phyloP scores from a whole-genome alignment of 2,329 filamentous ascomycete genomes.

The Aspergillus quadrilineatus region DNA sequence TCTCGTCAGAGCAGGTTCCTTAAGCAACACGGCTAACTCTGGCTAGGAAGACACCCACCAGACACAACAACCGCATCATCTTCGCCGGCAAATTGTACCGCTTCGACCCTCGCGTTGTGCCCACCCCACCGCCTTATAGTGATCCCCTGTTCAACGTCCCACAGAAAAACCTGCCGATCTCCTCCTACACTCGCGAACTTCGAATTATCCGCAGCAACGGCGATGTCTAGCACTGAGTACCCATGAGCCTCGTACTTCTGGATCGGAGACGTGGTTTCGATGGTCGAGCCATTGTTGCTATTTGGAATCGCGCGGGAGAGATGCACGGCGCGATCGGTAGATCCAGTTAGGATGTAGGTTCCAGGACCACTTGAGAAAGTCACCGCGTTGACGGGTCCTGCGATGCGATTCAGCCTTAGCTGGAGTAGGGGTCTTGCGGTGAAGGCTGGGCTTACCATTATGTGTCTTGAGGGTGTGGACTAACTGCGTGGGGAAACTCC shows the following conservation, averaged over 20 bases:
- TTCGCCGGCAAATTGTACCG: conserved; percentile 74
- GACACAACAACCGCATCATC: conserved; percentile 71
- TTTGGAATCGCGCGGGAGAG: conserved; percentile 68
- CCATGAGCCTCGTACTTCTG: conserved; percentile 88
- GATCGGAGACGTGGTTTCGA: conserved; percentile 59
- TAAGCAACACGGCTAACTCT: too few species aligned
- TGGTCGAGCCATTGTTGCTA: conserved; percentile 36
- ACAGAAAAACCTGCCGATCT: conserved; percentile 86
- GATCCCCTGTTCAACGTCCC: conserved; percentile 82
- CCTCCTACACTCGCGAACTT: conserved; percentile 85
- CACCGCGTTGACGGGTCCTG: conserved; percentile 70
- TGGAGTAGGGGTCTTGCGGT: not conserved
- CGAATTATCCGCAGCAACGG: conserved; percentile 72
- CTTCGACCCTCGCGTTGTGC: conserved; percentile 73
- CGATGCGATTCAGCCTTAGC: conserved; percentile 1
- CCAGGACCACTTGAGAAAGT: conserved; percentile 71
- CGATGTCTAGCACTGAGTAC: conserved; percentile 83
- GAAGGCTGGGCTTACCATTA: conserved; percentile 33
- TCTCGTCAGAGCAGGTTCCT: not conserved
- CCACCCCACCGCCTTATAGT: conserved; percentile 74
- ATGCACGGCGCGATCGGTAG: conserved; percentile 77
- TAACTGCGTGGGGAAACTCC: conserved; percentile 39
- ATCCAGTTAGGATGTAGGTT: conserved; percentile 80
- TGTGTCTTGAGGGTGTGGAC: conserved; percentile 48
- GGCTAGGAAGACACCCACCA: conserved; percentile 33